Evolutionary conservation across 306 rosid genomes (phyloP).

Genomic region (Trichosanthes cucumerina): DNA sequence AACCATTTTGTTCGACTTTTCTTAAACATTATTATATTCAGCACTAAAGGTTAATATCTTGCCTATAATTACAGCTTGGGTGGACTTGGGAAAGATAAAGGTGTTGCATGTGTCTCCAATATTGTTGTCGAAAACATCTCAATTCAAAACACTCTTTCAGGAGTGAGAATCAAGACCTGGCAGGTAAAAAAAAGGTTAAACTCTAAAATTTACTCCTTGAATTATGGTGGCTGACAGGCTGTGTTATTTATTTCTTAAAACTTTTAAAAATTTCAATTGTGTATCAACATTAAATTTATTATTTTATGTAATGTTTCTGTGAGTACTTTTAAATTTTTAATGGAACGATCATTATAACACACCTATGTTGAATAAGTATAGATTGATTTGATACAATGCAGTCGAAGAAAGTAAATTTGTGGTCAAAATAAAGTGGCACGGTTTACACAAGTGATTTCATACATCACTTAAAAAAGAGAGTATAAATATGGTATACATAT

Average conservation of each 20-base stretch:
- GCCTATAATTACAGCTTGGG: constrained; percentile 40
- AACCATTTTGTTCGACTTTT: not conserved
- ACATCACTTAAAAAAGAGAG: not conserved
- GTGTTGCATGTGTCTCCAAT: constrained; percentile 77
- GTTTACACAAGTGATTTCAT: not conserved
- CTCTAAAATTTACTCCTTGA: not conserved
- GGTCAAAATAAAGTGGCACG: not conserved
- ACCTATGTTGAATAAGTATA: not conserved
- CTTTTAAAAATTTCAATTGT: no score
- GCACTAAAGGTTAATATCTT: not conserved
- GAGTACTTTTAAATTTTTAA: no score
- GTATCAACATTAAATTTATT: not conserved
- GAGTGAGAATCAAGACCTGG: constrained; percentile 95
- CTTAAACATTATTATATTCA: not conserved
- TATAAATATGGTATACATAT: not conserved
- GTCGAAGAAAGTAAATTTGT: not conserved
- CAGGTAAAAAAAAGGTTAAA: constrained; percentile 42
- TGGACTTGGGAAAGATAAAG: constrained; percentile 68
- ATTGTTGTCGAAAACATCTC: constrained; percentile 52
- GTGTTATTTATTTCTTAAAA: not conserved
- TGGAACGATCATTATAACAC: not conserved
- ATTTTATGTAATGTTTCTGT: no score
- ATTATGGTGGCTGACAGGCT: not conserved
- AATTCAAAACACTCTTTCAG: constrained; percentile 62
- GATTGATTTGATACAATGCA: not conserved